A percentile compares a stretch with the other conserved stretches of the same genome.
phyloP scores from a whole-genome alignment of 768 basidiomycete genomes.

The Cyclocybe cylindracea region DNA sequence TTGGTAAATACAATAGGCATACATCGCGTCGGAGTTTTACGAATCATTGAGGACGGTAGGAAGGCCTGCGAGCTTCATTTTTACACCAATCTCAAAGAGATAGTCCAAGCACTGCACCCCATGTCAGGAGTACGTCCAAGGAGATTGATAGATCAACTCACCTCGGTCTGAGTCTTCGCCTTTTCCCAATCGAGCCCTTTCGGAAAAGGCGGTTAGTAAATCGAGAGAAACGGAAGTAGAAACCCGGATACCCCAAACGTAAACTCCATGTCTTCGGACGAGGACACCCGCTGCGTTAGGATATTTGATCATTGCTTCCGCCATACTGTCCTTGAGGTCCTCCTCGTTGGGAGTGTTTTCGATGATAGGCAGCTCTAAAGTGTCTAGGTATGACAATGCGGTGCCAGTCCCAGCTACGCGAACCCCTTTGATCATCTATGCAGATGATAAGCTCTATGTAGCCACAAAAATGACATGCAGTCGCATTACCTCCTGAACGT shows the following conservation, averaged over 20 bases:
- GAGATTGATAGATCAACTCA: slow-evolving; percentile 15
- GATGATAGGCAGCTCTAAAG: slow-evolving; percentile 83
- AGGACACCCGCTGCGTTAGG: slow-evolving; percentile 80
- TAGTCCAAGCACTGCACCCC: slow-evolving; percentile 80
- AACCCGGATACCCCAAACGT: background rate
- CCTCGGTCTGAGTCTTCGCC: slow-evolving; percentile 88
- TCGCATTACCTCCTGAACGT: slow-evolving; percentile 40
- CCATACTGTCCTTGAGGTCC: slow-evolving; percentile 88
- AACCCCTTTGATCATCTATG: slow-evolving; percentile 91
- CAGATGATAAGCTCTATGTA: background rate
- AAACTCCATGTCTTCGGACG: slow-evolving; percentile 28
- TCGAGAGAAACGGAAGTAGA: background rate
- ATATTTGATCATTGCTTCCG: slow-evolving; percentile 75
- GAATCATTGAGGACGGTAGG: slow-evolving; percentile 42
- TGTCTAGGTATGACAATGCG: slow-evolving; percentile 84
- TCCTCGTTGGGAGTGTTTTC: slow-evolving; percentile 92
- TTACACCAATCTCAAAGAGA: slow-evolving; percentile 85
- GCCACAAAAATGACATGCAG: background rate
- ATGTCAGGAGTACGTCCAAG: background rate
- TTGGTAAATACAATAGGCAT: no score
- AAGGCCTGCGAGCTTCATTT: slow-evolving; percentile 70
- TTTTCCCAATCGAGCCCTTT: slow-evolving; percentile 77
- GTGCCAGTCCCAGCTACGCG: slow-evolving; percentile 72
- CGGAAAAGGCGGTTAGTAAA: slow-evolving; percentile 1
- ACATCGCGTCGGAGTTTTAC: no score